Base-by-base conservation (phyloP, 805 yeast species). In the Danielozyma ontarioensis region DNA sequence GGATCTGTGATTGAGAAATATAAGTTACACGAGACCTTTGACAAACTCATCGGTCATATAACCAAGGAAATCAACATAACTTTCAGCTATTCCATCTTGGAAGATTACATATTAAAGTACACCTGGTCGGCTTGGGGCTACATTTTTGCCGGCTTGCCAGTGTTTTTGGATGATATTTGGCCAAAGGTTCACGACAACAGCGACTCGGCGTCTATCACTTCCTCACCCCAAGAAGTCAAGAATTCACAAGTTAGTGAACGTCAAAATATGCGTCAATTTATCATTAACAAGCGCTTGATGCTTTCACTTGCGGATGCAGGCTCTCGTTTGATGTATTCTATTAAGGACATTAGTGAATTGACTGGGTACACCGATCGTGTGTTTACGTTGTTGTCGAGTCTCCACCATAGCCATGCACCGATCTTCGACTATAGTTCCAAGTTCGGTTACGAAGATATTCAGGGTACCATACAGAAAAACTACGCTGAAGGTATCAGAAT, bases 121-220 rank as follows among this genome's bases (percentile, higher is more conserved):
- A 78, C 90, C 10, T 89, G 97, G 97, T 87, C 96, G 3, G 96
- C 94, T 0, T 73, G 89, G 61, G 96, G 97, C n/a, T 88, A 87
- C 54, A 59, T 88, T 15, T 88, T 86, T 62, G 85, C 96, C 0
- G 83, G 95, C 1, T 72, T 89, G 41, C 97, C 97, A 2, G 89
- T 89, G 13, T 76, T 88, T 33, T 55, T 86, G 36, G 80, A 80
- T 13, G 72, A 66, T 34, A 40, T 62, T 22, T 59, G 60, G 64
- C 64, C 63, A 4, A 44, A 45, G n/a, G 36, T 46, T 17, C 32
- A 42, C 3, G 37, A 39, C 6, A 47, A 42, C 3, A 34, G 25
- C 15, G 29, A 19, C 22, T n/a, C 34, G 13, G 13, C 37, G 17
- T 18, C 12, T 12, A 16, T 16, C 25, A 25, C 5, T 10, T 13